Evolutionary conservation across 2,329 filamentous ascomycete species (phyloP).

Genomic region (Fusarium sp.): DNA sequence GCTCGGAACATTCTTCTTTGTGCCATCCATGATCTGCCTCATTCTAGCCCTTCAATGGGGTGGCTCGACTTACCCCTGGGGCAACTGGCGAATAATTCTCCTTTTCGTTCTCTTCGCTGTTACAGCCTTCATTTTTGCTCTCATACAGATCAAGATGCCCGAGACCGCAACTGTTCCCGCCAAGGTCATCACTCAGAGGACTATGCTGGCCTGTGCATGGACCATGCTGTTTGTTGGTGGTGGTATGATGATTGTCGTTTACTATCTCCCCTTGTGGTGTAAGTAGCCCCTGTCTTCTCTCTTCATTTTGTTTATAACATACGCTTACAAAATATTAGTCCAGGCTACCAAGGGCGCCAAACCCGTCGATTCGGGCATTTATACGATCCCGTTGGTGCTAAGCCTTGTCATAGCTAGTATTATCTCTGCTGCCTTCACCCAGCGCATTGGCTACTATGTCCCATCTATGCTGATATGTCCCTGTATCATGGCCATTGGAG

Average conservation of each 20-base stretch:
- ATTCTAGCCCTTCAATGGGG: conserved; percentile 72
- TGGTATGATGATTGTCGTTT: conserved; percentile 63
- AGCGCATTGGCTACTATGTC: conserved; percentile 67
- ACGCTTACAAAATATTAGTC: conserved; percentile 49
- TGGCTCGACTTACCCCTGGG: conserved; percentile 63
- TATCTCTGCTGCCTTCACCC: conserved; percentile 57
- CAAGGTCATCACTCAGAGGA: conserved; percentile 63
- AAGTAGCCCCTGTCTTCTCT: conserved; percentile 41
- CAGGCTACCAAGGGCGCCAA: conserved; percentile 63
- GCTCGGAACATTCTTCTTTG: conserved; percentile 66
- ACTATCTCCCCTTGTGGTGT: conserved; percentile 66
- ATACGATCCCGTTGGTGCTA: conserved; percentile 66
- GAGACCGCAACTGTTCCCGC: conserved; percentile 66
- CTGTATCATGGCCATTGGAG: conserved; percentile 59
- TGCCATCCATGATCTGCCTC: conserved; percentile 67
- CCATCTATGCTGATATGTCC: conserved; percentile 64
- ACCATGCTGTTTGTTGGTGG: conserved; percentile 59
- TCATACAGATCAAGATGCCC: conserved; percentile 62
- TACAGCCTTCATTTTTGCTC: conserved; percentile 56
- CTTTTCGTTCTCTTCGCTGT: conserved; percentile 62
- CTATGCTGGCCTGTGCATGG: conserved; percentile 58
- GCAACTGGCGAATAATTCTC: conserved; percentile 60
- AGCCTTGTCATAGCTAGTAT: conserved; percentile 63
- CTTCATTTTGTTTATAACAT: background rate
- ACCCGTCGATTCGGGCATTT: conserved; percentile 64